Conservation (phyloP, 768 basidiomycete genomes). For the Sutorius australiensis region DNA sequence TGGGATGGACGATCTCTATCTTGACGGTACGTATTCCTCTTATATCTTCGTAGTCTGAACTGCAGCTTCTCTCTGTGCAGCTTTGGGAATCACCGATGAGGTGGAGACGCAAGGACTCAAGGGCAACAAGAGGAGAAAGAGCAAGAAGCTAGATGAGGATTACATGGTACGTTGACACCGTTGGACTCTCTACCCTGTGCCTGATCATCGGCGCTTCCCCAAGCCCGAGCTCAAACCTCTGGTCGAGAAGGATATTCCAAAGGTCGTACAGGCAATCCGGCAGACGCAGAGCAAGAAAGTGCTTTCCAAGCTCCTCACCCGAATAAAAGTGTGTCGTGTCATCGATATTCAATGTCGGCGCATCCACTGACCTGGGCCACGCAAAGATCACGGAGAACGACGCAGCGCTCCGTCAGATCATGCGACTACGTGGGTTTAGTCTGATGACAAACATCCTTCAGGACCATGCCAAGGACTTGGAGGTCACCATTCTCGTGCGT, state of each 20-base stretch:
- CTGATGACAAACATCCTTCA: conserved; percentile 86
- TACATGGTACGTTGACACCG: conserved; percentile 56
- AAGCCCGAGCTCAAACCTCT: conserved; percentile 80
- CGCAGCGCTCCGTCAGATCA: conserved; percentile 72
- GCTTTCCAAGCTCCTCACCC: conserved; percentile 74
- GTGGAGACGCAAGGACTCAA: conserved; percentile 79
- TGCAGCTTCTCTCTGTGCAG: conserved; percentile 35
- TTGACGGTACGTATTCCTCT: conserved; percentile 60
- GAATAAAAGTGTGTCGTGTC: conserved; percentile 63
- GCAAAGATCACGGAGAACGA: conserved; percentile 80
- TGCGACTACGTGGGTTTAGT: conserved; percentile 91
- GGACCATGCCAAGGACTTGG: conserved; percentile 66
- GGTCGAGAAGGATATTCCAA: conserved; percentile 76
- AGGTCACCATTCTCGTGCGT: conserved; percentile 68
- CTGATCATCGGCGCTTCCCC: not conserved
- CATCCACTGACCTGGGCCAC: not conserved
- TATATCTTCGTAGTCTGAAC: not conserved
- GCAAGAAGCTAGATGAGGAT: conserved; percentile 93
- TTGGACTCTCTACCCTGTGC: not conserved
- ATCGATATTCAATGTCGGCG: not conserved
- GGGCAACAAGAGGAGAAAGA: conserved; percentile 83
- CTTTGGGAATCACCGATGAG: conserved; percentile 92
- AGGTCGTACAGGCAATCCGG: conserved; percentile 86
- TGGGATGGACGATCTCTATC: conserved; percentile 90
- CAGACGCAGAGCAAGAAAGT: conserved; percentile 84